Evolutionary conservation across 2,329 filamentous ascomycete species (phyloP), one percentile per base, ranked within the genome.

Genomic region (Botrytis elliptica): DNA sequence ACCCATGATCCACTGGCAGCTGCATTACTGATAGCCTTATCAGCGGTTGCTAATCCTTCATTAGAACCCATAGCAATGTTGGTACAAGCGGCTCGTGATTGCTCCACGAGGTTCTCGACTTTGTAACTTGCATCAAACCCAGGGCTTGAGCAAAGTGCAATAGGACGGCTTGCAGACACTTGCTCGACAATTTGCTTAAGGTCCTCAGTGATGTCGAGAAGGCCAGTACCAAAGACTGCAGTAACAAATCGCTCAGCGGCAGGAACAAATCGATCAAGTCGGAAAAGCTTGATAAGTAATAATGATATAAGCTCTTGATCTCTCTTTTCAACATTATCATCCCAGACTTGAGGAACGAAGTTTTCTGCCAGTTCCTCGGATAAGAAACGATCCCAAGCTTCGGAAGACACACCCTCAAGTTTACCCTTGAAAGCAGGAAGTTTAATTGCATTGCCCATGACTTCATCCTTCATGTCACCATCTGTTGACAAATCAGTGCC

Each of bases 61-160:
- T 97, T 97, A 64, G 96, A 98, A 80, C 96, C 96, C 96, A 99
- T 99, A 79, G 97, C 97, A 81, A 99, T 98, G 83, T 98, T 98
- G 74, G 94, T 95, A 84, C 96, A 99, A 72, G 89, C 91, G 70
- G 93, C 91, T 74, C 90, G 89, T 82, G 90, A 91, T 77, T 93
- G 89, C 83, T 97, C 93, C 44, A 98, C 97, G 71, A 99, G 87
- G 75, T 91, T 94, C 82, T 99, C 96, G 75, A 99, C 96, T 86
- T 99, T 99, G 90, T 98, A 99, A 82, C 94, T 97, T 71, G 97
- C 97, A 83, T 99, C 96, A 82, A 99, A 99, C 55, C 96, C 96
- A 75, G 95, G 94, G 80, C 92, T 98, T 9, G 96, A 99, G 79
- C 95, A 95, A 52, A 99, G 88, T 5, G 96, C 92, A 77, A 99